A percentile compares a stretch with the other conserved stretches of the same genome.
Conservation (phyloP, 192 early-diverging fungal species). For the Powellomyces hirtus region DNA sequence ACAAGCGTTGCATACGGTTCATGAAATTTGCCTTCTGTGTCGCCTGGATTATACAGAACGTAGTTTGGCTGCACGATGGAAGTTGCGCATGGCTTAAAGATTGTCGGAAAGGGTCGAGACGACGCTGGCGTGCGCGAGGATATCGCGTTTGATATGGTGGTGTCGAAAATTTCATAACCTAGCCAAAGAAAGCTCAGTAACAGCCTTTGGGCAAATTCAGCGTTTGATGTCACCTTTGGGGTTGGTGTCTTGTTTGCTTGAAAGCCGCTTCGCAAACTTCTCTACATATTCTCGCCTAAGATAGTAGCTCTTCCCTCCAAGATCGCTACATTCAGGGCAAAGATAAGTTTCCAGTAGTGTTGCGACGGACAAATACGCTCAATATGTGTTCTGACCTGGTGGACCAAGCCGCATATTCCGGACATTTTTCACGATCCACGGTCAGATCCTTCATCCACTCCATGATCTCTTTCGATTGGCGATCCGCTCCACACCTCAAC, state of each 20-base stretch:
- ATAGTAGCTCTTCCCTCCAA: neutral
- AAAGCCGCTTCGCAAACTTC: neutral
- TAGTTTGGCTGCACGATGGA: neutral
- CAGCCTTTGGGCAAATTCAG: neutral
- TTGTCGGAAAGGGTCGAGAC: neutral
- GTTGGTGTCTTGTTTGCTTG: neutral
- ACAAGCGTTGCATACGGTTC: constrained; percentile 4
- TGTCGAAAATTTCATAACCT: constrained; percentile 9
- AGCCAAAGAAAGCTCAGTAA: neutral
- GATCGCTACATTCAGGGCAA: no score
- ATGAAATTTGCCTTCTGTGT: constrained; percentile 9
- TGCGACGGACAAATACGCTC: neutral
- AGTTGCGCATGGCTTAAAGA: neutral
- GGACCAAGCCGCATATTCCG: constrained; percentile 10
- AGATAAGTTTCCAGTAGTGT: no score
- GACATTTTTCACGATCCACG: neutral
- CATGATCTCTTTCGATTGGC: neutral
- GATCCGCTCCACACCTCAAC: constrained; percentile 14
- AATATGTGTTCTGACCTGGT: neutral
- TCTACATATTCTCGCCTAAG: constrained; percentile 1
- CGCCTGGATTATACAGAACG: neutral
- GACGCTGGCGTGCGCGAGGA: neutral
- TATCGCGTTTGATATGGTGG: neutral
- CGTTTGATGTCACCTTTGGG: neutral
- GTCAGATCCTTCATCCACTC: neutral